These are phyloP conservation scores for Sesbania bispinosa DNA, from an alignment of 306 rosid genomes.

Conservation along the genomic window DNA sequence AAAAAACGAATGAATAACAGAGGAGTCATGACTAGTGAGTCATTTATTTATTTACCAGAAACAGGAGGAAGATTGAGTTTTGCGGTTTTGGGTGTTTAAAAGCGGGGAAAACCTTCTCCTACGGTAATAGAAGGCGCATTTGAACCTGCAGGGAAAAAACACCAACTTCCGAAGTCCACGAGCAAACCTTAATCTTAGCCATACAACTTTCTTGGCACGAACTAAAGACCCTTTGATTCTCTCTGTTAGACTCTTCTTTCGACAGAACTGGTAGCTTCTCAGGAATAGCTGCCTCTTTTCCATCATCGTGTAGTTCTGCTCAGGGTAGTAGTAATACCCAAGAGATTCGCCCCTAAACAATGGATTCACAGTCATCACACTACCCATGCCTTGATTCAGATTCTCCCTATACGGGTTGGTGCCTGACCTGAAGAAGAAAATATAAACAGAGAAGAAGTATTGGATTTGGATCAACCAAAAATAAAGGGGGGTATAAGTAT, in stretches of 20 bases:
- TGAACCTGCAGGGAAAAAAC: slow-evolving; percentile 46
- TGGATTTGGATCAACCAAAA: no score
- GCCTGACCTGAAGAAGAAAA: not conserved
- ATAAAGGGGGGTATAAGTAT: not conserved
- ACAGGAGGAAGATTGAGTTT: slow-evolving; percentile 28
- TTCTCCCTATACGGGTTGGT: no score
- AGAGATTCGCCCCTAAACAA: slow-evolving; percentile 50
- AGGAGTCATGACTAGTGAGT: not conserved
- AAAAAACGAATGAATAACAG: not conserved
- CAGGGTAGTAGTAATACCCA: slow-evolving; percentile 33
- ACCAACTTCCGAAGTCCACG: slow-evolving; percentile 34
- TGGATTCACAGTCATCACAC: slow-evolving; percentile 24
- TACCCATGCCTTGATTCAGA: slow-evolving; percentile 21
- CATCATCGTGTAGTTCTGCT: slow-evolving; percentile 44
- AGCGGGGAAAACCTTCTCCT: slow-evolving; percentile 57
- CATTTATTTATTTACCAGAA: slow-evolving; percentile 1
- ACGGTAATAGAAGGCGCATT: slow-evolving; percentile 51
- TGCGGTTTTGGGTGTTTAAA: slow-evolving; percentile 24
- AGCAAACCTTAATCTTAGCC: slow-evolving; percentile 54
- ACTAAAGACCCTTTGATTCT: slow-evolving; percentile 58
- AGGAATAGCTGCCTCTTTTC: slow-evolving; percentile 82
- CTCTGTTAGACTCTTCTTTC: slow-evolving; percentile 59
- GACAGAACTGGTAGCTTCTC: slow-evolving; percentile 82
- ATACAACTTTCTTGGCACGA: slow-evolving; percentile 54
- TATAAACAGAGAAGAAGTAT: not conserved